Percentiles rank a stretch among this genome's conserved stretches.
phyloP scores from a whole-genome alignment of 352 stramenopile species.

The Globisporangium camurandrum region DNA sequence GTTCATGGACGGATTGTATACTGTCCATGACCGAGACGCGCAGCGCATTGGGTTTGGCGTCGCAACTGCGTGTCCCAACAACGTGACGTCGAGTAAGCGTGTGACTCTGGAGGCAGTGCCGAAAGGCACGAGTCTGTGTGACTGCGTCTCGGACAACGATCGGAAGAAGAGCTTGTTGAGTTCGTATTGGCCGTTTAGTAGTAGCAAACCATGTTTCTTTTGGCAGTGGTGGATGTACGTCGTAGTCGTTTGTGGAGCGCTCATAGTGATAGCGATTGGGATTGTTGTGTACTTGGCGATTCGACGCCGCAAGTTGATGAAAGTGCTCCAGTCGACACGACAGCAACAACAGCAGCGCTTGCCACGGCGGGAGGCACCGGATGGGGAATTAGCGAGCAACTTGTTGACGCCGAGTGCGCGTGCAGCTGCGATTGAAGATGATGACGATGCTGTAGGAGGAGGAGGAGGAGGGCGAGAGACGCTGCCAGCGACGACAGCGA shows the following conservation, averaged over 20 bases:
- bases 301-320: constrained; percentile 43
- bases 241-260: constrained; percentile 40
- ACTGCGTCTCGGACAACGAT: constrained; percentile 55
- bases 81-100: constrained; percentile 56
- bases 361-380: no score
- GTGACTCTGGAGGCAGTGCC: constrained; percentile 49
- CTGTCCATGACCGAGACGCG: constrained; percentile 61
- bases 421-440: no score
- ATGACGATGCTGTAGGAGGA: no score
- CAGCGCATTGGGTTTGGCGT: constrained; percentile 52
- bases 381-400: constrained; percentile 32
- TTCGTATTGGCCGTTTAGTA: constrained; percentile 45
- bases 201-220: constrained; percentile 72
- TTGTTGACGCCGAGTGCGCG: constrained; percentile 25
- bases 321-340: constrained; percentile 25
- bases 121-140: constrained; percentile 39
- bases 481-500: no score
- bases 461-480: no score
- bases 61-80: constrained; percentile 65
- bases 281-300: constrained; percentile 45
- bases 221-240: constrained; percentile 88
- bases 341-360: constrained; percentile 25
- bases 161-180: constrained; percentile 53
- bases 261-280: constrained; percentile 45
- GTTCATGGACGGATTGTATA: constrained; percentile 83